Percentiles rank a stretch among this genome's conserved stretches.
phyloP scores from a whole-genome alignment of 805 yeast genomes.

The Metschnikowia similis region DNA sequence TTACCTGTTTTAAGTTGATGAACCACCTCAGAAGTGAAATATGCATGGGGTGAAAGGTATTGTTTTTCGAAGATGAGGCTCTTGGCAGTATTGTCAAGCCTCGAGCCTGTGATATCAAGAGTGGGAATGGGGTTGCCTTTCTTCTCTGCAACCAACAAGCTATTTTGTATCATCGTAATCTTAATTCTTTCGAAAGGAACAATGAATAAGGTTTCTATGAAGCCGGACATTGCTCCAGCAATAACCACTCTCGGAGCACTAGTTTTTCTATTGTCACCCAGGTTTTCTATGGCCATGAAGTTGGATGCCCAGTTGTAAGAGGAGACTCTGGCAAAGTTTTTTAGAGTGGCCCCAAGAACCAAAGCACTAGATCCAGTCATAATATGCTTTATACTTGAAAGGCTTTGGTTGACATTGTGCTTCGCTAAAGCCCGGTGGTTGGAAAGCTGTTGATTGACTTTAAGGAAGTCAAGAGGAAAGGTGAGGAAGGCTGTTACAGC shows the following conservation, averaged over 20 bases:
- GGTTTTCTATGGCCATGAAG: slow-evolving; percentile 51
- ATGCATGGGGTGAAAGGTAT: slow-evolving; percentile 41
- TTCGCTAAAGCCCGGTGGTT: slow-evolving; percentile 37
- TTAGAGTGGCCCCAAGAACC: slow-evolving; percentile 67
- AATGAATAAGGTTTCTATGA: slow-evolving; percentile 73
- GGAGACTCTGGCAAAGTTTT: slow-evolving; percentile 68
- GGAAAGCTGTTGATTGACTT: slow-evolving; percentile 60
- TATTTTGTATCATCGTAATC: slow-evolving; percentile 73
- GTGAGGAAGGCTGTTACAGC: slow-evolving; percentile 58
- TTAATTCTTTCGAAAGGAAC: slow-evolving; percentile 90
- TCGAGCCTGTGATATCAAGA: slow-evolving; percentile 26
- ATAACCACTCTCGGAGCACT: slow-evolving; percentile 77
- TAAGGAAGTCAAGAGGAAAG: slow-evolving; percentile 68
- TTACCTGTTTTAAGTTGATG: slow-evolving; percentile 23
- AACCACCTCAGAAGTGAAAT: slow-evolving; percentile 33
- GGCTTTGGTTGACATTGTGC: slow-evolving; percentile 31
- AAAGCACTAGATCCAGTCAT: slow-evolving; percentile 69
- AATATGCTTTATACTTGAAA: slow-evolving; percentile 31
- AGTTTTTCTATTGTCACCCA: slow-evolving; percentile 48
- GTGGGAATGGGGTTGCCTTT: slow-evolving; percentile 17
- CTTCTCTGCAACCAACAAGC: slow-evolving; percentile 26
- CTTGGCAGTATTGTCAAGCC: slow-evolving; percentile 21
- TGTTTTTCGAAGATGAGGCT: slow-evolving; percentile 24
- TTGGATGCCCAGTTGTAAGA: slow-evolving; percentile 72
- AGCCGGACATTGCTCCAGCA: slow-evolving; percentile 82